A percentile compares a stretch with the other conserved stretches of the same genome.
phyloP scores from a whole-genome alignment of 352 stramenopile genomes.

The Phytophthora hybrid region DNA sequence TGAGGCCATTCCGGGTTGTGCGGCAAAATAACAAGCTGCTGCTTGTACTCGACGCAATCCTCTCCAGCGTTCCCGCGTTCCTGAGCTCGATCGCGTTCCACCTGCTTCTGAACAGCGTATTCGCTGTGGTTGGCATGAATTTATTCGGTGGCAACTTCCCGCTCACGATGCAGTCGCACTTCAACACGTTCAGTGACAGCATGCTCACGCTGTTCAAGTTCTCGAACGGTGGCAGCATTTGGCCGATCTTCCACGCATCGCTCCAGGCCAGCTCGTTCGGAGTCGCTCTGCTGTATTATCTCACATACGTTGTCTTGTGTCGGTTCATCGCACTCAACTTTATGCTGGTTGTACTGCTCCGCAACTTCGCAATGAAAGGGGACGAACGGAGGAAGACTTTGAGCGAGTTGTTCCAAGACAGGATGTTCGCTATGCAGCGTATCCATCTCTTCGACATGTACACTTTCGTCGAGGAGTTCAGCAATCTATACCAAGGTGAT shows the following conservation, averaged over 20 bases:
- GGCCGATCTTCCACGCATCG: constrained; percentile 82
- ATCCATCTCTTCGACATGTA: constrained; percentile 86
- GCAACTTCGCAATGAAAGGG: constrained; percentile 89
- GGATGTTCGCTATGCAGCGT: constrained; percentile 81
- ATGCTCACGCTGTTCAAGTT: constrained; percentile 90
- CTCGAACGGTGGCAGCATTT: constrained; percentile 82
- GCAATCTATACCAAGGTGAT: constrained; percentile 75
- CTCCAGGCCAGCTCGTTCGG: constrained; percentile 66
- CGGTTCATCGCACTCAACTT: constrained; percentile 84
- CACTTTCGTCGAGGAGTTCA: constrained; percentile 78
- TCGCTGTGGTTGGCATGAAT: constrained; percentile 88
- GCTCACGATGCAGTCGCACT: constrained; percentile 73
- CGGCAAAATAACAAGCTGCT: constrained; percentile 81
- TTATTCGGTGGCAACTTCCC: constrained; percentile 84
- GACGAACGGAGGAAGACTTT: constrained; percentile 80
- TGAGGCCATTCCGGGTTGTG: constrained; percentile 79
- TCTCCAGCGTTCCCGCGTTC: constrained; percentile 74
- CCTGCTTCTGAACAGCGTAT: constrained; percentile 75
- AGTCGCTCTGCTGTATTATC: constrained; percentile 73
- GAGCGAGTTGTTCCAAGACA: constrained; percentile 78
- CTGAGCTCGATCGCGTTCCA: constrained; percentile 71
- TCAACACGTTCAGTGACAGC: constrained; percentile 86
- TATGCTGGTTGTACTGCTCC: constrained; percentile 86
- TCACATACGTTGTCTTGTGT: constrained; percentile 76
- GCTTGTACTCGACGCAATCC: constrained; percentile 73